Percentiles rank a stretch among this genome's conserved stretches.
Evolutionary conservation across 2,329 filamentous ascomycete species (phyloP).

Genomic region (Lachnellula cervina): DNA sequence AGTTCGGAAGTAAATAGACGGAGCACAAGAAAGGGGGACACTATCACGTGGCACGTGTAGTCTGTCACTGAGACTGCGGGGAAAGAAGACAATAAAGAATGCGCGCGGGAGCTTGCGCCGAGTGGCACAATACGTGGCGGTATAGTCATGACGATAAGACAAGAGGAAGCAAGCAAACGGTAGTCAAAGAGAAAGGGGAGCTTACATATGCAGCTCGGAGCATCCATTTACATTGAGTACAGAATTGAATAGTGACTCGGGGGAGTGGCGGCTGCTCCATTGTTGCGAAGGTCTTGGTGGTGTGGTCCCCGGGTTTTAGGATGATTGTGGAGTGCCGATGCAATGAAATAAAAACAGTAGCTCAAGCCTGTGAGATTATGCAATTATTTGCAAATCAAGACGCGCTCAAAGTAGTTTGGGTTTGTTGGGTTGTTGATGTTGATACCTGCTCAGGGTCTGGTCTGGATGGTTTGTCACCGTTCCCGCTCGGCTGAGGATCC

Average conservation of each 20-base stretch:
- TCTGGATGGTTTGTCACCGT: background rate
- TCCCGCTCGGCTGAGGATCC: background rate
- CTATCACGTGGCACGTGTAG: conserved; percentile 7
- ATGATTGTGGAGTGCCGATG: background rate
- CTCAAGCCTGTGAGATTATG: background rate
- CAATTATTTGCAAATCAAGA: no score
- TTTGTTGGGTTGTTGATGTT: background rate
- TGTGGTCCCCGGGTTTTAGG: background rate
- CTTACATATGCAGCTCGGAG: conserved; percentile 77
- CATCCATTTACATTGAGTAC: conserved; percentile 90
- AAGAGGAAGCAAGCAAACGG: background rate
- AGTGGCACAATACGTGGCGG: background rate
- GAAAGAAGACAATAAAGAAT: background rate
- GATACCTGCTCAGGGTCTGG: background rate
- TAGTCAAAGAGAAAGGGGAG: conserved; percentile 7
- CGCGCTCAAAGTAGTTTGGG: background rate
- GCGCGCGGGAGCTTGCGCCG: background rate
- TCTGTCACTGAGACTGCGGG: conserved; percentile 1
- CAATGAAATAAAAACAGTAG: conserved; percentile 12
- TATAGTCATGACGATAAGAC: background rate
- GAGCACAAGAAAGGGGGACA: background rate
- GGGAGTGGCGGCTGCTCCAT: conserved; percentile 45
- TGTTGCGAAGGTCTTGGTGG: background rate
- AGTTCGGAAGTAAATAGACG: background rate
- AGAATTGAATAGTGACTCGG: conserved; percentile 82